Evolutionary conservation across 768 basidiomycete species (phyloP), one percentile per base, ranked within the genome.

Genomic region (Lactarius deliciosus): DNA sequence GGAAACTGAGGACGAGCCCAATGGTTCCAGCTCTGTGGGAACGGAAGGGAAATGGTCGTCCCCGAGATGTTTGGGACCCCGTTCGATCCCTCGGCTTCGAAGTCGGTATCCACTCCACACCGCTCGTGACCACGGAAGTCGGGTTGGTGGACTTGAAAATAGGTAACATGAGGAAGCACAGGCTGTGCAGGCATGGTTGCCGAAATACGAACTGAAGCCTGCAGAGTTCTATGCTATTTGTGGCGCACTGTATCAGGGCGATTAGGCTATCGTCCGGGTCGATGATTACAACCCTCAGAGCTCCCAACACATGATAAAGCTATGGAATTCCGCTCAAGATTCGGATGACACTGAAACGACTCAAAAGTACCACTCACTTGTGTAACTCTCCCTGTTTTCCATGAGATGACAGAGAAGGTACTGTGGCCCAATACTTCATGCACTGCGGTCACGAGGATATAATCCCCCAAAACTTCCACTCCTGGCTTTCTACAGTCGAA

Each of bases 21-120:
- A 66, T 54, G 16, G 60, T 66, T 2, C 65, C 45, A 5, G 61
- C 56, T 34, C 32, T 62, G 55, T 60, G 61, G 45, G 65, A 53
- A 16, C 56, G 60, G 60, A 66, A 66, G 16, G 65, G 65, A 20
- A 56, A 55, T 16, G 32, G 20, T 16, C 60, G 65, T 57, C 50
- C 32, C 7, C 65, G 60, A 13, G 60, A 11, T 38, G 10, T 22
- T 43, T 60, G 53, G 43, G 41, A 47, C 8, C 4, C 60, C 8
- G 56, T 28, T 16, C 32, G 50, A 2, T 50, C n/a, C n/a, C 22
- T 50, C 25, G 16, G 45, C 30, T 15, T 22, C 4, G n/a, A 30
- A 8, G 65, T 66, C 45, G 60, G 47, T 18, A 63, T 53, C 61
- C 65, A 66, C n/a, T 66, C 61, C 20, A 22, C 43, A 22, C 41